Base-by-base conservation (phyloP, 306 rosid species). In the Echinosophora koreensis region DNA sequence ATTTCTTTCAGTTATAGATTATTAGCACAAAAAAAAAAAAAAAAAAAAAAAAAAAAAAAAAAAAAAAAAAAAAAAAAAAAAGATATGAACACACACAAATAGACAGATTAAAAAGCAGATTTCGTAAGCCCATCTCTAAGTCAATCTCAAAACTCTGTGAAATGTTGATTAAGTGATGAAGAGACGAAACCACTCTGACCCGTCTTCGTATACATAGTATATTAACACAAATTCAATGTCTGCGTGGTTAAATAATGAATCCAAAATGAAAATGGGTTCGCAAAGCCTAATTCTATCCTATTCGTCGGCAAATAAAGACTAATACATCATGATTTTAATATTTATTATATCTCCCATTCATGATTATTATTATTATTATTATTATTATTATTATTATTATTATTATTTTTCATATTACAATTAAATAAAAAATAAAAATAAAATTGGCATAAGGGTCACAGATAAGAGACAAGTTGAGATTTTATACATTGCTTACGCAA, bases 391-490 rank as follows among this genome's bases (percentile, higher is more conserved):
- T n/a, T n/a, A n/a, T n/a, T n/a, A n/a, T n/a, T n/a, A n/a, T n/a
- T n/a, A n/a, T n/a, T n/a, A n/a, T n/a, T n/a, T n/a, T n/a, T n/a
- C n/a, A n/a, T n/a, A n/a, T 22, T 22, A 22, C 0, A 22, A 22
- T 22, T 22, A 22, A 22, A 22, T 22, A 4, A 35, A 35, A 35
- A 35, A 35, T 0, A 35, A 35, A 35, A 35, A 35, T 4, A 0
- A 35, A 67, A 67, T 30, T 14, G 28, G 38, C 18, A 12, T 52
- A 51, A 42, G 17, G 42, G 42, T 28, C n/a, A 73, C 9, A 57
- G 15, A 6, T 10, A 6, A 44, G 46, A 70, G 27, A 72, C 56
- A 72, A 74, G 27, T 62, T 18, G 63, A 63, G 39, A 35, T 34
- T 42, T 4, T 6, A 30, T 30, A 30, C 2, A 2, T 30, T 30